These are phyloP conservation scores for Leucocoprinus leucothites DNA, from an alignment of 768 basidiomycete species.

Conservation along the genomic window DNA sequence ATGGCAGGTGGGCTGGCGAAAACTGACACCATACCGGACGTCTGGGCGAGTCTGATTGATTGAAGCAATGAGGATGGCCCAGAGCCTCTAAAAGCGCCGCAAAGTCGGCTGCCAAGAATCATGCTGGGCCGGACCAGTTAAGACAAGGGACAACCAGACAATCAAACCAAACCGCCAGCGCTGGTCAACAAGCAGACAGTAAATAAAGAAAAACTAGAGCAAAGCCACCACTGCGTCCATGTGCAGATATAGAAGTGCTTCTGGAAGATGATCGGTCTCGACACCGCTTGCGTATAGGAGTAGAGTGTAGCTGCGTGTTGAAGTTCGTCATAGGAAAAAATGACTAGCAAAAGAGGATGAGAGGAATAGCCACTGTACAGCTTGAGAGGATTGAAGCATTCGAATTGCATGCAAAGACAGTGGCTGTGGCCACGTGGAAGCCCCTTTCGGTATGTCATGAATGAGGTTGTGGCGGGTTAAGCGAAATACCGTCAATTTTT, in stretches of 20 bases:
- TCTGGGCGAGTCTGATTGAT: too few relatives aligned
- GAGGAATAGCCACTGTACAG: background rate
- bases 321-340: too few relatives aligned
- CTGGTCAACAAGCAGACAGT: background rate
- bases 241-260: background rate
- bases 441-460: background rate
- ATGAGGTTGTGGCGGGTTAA: background rate
- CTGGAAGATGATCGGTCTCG: background rate
- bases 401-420: background rate
- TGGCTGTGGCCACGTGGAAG: constrained; percentile 12
- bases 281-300: background rate
- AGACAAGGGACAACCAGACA: background rate
- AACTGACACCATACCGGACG: too few relatives aligned
- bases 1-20: too few relatives aligned
- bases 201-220: background rate
- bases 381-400: background rate
- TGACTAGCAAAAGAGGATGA: background rate
- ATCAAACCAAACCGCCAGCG: background rate
- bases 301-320: background rate
- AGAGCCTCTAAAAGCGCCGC: too few relatives aligned
- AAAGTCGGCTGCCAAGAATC: too few relatives aligned
- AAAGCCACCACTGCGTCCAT: background rate
- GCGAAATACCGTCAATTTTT: background rate
- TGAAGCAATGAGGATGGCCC: too few relatives aligned
- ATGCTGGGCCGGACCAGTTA: background rate